These are phyloP conservation scores for Striga asiatica DNA, from an alignment of 257 asterid genomes.

Conservation along the genomic window DNA sequence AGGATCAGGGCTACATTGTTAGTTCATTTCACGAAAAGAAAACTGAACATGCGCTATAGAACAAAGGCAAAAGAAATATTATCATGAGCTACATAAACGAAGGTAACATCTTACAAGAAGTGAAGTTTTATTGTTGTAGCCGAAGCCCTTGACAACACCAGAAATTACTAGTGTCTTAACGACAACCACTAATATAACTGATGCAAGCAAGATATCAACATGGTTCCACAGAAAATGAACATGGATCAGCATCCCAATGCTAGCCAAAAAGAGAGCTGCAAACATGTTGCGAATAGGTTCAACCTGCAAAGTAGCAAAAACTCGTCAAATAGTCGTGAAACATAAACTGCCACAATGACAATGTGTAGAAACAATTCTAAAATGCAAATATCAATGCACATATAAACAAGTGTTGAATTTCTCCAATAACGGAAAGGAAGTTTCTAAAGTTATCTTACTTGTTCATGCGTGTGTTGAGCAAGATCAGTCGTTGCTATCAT, in stretches of 20 bases:
- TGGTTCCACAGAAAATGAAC: constrained; percentile 98
- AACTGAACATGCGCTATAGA: not conserved
- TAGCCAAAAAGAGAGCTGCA: constrained; percentile 97
- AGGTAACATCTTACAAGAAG: constrained; percentile 53
- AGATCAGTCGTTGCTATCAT: constrained; percentile 98
- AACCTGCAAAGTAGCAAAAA: constrained; percentile 47
- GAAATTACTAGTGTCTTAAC: constrained; percentile 76
- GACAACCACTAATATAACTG: constrained; percentile 83
- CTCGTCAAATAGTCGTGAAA: constrained; percentile 18
- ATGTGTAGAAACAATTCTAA: not conserved
- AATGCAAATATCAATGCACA: not conserved
- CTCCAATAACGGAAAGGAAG: constrained; percentile 2
- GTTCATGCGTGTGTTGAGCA: constrained; percentile 95
- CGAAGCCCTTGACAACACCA: constrained; percentile 86
- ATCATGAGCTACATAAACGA: constrained; percentile 9
- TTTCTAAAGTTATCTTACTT: constrained; percentile 32
- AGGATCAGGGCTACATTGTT: constrained; percentile 13
- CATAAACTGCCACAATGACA: not conserved
- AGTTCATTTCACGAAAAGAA: constrained; percentile 11
- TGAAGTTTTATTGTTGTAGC: constrained; percentile 94
- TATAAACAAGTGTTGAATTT: constrained; percentile 7
- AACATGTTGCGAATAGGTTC: constrained; percentile 96
- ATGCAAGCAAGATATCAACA: constrained; percentile 92
- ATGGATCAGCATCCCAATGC: constrained; percentile 98
- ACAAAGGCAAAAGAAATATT: no score